Percentiles rank a stretch among this genome's conserved stretches.
These are phyloP conservation scores for thale cress (Arabidopsis thaliana) DNA, from an alignment of 345 rosid species.

Conservation along the genomic window TAIR10.1 NC_003076.8:21435001-21435500, in stretches of 20 bases:
- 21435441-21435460: constrained; percentile 87
- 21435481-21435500: constrained; percentile 90
- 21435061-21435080: constrained; percentile 97
- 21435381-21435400: constrained; percentile 96
- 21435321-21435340: constrained; percentile 99
- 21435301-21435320: constrained; percentile 99
- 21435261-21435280: constrained; percentile 98
- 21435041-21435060: constrained; percentile 85
- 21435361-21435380: constrained; percentile 95
- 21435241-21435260: constrained; percentile 98
- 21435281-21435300: constrained; percentile 99
- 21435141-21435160: constrained; percentile 99
- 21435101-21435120: constrained; percentile 98
- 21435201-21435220: constrained; percentile 85
- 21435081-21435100: constrained; percentile 97
- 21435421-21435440: constrained; percentile 94
- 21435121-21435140: constrained; percentile 94
- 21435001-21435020: constrained; percentile 99
- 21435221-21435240: constrained; percentile 99
- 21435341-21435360: constrained; percentile 97
- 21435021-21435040: constrained; percentile 99
- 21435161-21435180: constrained; percentile 98
- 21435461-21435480: constrained; percentile 97
- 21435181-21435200: constrained; percentile 96
- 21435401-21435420: constrained; percentile 99